Base-by-base conservation (phyloP, 2,329 filamentous ascomycete species). In the Penicillium sp. region DNA sequence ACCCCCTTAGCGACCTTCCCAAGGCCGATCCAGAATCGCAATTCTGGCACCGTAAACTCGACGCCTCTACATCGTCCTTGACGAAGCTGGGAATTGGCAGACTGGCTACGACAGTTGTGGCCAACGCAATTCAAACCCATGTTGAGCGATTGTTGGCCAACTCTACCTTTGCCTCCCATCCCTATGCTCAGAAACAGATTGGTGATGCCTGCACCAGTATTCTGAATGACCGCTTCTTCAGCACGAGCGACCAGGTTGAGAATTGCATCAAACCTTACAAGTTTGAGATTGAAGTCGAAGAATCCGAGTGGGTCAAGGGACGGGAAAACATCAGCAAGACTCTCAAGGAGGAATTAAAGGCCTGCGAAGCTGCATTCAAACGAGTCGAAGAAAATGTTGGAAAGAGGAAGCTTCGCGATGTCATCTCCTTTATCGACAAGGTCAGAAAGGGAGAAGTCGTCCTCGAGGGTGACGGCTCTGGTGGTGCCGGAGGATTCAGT, bases 261-360 rank as follows among this genome's bases (percentile, higher is more conserved):
- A 98, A 98, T 74, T 99, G 94, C 75, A 96, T 99, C 79, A 99
- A 99, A 78, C 95, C 96, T 0, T 99, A 94, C 83, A 99, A 99
- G 75, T 98, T 94, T 69, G 93, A 97, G 65, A 96, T 99, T 62
- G 95, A 99, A 70, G 89, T 99, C 49, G 92, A 97, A 72, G 91
- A 93, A 45, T 84, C 88, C 7, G 96, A 99, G 75, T 99, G 95
- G 95, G 77, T 84, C 3, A 88, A 91, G 64, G 93, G 93, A 0
- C 85, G 94, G 56, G 93, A 97, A 50, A 95, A 96, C 69, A 90
- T 94, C 1, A 85, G 88, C 45, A 85, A 83, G 8, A 88, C 95
- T 1, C 81, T 99, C n/a, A 96, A 96, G 76, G 89, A 90, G 55
- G 95, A 99, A 75, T 83, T 99, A 4, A 85, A 87, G 61, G 91